Percentiles rank a stretch among this genome's conserved stretches.
These are phyloP conservation scores for Penicillium verhagenii DNA, from an alignment of 495 filamentous ascomycete genomes.

Conservation along the genomic window DNA sequence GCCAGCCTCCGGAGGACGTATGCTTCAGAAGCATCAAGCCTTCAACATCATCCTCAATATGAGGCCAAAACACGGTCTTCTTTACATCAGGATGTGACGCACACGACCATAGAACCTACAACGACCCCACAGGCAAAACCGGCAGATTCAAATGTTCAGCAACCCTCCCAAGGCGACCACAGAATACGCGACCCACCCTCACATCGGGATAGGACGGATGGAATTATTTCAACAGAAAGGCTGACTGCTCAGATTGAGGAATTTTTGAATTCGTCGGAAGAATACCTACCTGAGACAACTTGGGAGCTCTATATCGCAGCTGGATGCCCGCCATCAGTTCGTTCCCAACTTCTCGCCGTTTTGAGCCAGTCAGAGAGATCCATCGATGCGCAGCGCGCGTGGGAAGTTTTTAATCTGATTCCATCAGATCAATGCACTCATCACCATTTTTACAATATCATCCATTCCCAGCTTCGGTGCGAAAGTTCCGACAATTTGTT, in stretches of 20 bases:
- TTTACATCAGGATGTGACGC: background rate
- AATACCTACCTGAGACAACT: slow-evolving; percentile 26
- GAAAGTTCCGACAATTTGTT: slow-evolving; percentile 19
- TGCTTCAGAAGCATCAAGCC: slow-evolving; percentile 23
- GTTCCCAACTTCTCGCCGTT: slow-evolving; percentile 35
- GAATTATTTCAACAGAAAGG: background rate
- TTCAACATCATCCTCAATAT: slow-evolving; percentile 1
- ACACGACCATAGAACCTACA: background rate
- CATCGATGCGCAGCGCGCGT: slow-evolving; percentile 38
- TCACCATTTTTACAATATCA: slow-evolving; percentile 39
- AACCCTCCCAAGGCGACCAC: background rate
- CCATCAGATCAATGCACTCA: slow-evolving; percentile 24
- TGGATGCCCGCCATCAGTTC: slow-evolving; percentile 25
- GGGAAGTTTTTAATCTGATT: slow-evolving; percentile 43
- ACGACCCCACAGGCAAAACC: background rate
- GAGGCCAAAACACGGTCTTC: background rate
- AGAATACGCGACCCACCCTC: background rate
- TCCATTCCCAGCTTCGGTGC: slow-evolving; percentile 24
- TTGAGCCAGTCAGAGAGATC: slow-evolving; percentile 33
- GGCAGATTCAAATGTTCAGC: background rate
- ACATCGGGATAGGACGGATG: background rate
- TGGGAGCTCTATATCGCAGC: slow-evolving; percentile 38
- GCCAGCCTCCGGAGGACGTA: slow-evolving; percentile 30
- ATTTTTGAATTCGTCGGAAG: slow-evolving; percentile 21
- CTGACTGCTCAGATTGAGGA: background rate